Conservation (phyloP, 108 stramenopile species). For the Skeletonema tropicum region DNA sequence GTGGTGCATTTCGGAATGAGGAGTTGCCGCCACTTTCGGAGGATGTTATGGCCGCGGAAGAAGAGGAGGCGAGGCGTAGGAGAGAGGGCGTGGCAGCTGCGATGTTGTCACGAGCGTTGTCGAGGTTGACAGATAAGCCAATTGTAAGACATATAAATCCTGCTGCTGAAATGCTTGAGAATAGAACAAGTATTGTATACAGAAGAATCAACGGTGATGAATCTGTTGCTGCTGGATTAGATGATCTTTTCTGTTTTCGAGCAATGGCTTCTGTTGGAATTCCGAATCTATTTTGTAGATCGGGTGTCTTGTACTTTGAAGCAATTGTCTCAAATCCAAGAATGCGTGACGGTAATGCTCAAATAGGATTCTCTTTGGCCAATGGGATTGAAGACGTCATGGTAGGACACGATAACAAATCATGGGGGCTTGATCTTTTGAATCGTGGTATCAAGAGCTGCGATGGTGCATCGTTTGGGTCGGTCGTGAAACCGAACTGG, state of each 20-base stretch:
- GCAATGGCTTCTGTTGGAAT: background rate
- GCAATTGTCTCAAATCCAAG: too few relatives aligned
- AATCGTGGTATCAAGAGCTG: conserved; percentile 4
- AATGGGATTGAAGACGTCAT: conserved; percentile 13
- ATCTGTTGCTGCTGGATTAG: background rate
- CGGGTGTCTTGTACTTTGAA: conserved; percentile 5
- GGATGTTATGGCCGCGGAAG: conserved; percentile 1
- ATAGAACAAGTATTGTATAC: background rate
- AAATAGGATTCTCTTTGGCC: conserved; percentile 18
- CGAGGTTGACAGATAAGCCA: background rate
- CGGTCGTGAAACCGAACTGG: background rate
- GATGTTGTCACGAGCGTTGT: background rate
- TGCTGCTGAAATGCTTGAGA: background rate
- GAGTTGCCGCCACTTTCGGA: conserved; percentile 13
- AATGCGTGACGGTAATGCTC: background rate
- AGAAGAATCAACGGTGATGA: conserved; percentile 1
- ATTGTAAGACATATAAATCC: background rate
- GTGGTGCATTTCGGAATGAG: conserved; percentile 4
- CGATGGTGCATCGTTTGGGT: background rate
- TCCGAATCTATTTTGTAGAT: conserved; percentile 1
- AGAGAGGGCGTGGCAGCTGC: background rate
- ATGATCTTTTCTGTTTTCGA: background rate
- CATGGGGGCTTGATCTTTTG: conserved; percentile 22
- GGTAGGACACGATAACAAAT: conserved; percentile 12
- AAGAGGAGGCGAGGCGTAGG: background rate